These are phyloP conservation scores for Piper betle DNA, from an alignment of 164 flowering plant species.

Conservation along the genomic window DNA sequence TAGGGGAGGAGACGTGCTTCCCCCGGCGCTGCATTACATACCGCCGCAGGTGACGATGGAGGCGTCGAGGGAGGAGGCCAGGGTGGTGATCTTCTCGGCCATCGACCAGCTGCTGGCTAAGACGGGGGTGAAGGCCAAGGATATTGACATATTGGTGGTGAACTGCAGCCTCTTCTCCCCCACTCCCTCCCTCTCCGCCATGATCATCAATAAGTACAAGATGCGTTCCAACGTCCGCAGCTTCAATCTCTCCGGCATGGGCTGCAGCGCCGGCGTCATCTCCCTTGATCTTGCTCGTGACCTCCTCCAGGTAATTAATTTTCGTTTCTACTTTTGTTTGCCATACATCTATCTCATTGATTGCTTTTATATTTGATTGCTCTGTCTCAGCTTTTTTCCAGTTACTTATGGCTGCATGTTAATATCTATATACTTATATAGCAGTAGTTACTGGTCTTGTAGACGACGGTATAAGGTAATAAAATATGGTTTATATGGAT, in stretches of 20 bases:
- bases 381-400: not conserved
- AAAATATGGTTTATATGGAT: too few species aligned
- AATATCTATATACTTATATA: too few species aligned
- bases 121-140: constrained; percentile 9
- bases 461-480: too few species aligned
- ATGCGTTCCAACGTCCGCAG: constrained; percentile 27
- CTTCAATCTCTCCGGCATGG: constrained; percentile 40
- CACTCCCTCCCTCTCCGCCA: constrained; percentile 34
- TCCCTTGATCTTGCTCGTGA: constrained; percentile 35
- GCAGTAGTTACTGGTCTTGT: too few species aligned
- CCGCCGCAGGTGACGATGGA: constrained; percentile 22
- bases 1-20: constrained; percentile 5
- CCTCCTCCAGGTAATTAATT: constrained; percentile 22
- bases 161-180: constrained; percentile 36
- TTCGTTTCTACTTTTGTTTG: too few species aligned
- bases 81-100: constrained; percentile 28
- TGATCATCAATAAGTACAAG: constrained; percentile 36
- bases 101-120: constrained; percentile 21
- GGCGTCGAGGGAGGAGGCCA: constrained; percentile 26
- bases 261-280: constrained; percentile 38
- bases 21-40: constrained; percentile 22
- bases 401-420: constrained; percentile 28
- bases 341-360: too few species aligned
- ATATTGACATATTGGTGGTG: constrained; percentile 27
- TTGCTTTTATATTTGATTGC: too few species aligned